phyloP scores from a whole-genome alignment of 108 stramenopile genomes.

The Nannochloropsis salina region DNA sequence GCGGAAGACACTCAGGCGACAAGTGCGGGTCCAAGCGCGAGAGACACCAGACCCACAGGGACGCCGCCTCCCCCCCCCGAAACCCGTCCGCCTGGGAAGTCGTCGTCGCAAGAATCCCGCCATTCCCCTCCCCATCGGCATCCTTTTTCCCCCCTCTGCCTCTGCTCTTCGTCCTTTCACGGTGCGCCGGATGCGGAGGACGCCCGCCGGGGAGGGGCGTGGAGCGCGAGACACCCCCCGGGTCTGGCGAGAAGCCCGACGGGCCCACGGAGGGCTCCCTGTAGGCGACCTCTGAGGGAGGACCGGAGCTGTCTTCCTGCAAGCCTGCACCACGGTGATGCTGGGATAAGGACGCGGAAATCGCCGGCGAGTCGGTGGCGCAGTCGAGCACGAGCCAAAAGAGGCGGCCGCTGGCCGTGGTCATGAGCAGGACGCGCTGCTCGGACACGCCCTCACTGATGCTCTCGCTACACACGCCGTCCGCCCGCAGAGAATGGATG shows the following conservation, averaged over 20 bases:
- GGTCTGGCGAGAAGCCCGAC: no score
- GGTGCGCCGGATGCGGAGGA: no score
- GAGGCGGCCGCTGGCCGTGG: neutral
- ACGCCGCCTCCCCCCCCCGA: neutral
- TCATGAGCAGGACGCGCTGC: neutral
- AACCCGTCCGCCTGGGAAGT: no score
- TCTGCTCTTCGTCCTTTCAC: neutral
- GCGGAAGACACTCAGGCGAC: neutral
- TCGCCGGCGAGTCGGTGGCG: neutral
- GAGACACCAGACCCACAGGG: slow-evolving; percentile 15
- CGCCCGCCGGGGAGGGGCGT: no score
- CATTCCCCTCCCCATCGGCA: neutral
- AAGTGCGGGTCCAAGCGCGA: neutral
- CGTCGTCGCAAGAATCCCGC: no score
- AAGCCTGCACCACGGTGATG: neutral
- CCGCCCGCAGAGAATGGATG: neutral
- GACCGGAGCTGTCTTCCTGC: neutral
- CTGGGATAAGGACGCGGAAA: neutral
- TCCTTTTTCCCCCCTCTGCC: neutral
- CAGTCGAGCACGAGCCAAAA: neutral
- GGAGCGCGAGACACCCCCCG: no score
- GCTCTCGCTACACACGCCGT: neutral
- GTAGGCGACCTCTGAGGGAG: neutral
- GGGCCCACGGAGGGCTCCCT: neutral
- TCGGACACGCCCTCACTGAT: neutral